These are phyloP conservation scores for Tetracentron sinense DNA, from an alignment of 164 flowering plant species.

Conservation along the genomic window DNA sequence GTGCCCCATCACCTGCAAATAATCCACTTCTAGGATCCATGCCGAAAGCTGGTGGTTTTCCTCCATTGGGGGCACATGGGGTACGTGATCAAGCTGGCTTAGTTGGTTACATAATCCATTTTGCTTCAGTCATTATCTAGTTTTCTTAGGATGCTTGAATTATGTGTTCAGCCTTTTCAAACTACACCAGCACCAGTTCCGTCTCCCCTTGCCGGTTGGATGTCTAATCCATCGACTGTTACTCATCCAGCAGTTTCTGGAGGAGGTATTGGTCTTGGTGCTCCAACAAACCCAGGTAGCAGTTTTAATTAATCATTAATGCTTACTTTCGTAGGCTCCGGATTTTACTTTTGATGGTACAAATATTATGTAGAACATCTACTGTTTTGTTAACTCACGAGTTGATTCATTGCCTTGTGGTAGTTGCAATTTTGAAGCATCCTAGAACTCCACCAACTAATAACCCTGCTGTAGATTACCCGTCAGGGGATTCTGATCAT, in stretches of 20 bases:
- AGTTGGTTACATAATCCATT: background rate
- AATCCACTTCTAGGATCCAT: slow-evolving; percentile 66
- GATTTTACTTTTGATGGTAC: background rate
- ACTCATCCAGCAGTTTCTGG: slow-evolving; percentile 71
- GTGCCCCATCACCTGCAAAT: slow-evolving; percentile 79
- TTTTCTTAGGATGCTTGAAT: slow-evolving; percentile 9
- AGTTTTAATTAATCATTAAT: slow-evolving; percentile 2
- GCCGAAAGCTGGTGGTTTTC: slow-evolving; percentile 78
- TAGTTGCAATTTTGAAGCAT: slow-evolving; percentile 60
- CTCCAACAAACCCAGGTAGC: slow-evolving; percentile 60
- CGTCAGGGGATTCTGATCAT: slow-evolving; percentile 71
- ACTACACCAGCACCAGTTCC: slow-evolving; percentile 59
- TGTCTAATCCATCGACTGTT: slow-evolving; percentile 66
- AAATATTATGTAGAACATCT: background rate
- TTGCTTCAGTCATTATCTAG: background rate
- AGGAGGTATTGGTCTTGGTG: slow-evolving; percentile 64
- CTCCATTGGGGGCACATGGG: slow-evolving; percentile 78
- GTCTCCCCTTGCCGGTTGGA: slow-evolving; percentile 79
- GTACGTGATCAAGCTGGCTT: slow-evolving; percentile 27
- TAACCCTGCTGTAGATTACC: slow-evolving; percentile 63
- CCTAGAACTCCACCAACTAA: slow-evolving; percentile 67
- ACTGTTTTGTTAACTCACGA: background rate
- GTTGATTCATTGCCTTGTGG: slow-evolving; percentile 12
- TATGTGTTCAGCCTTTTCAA: slow-evolving; percentile 64
- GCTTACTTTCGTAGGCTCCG: background rate